Percentiles rank a stretch among this genome's conserved stretches.
Evolutionary conservation across 352 stramenopile genomes (phyloP).

Genomic region (Stephanocyclus meneghinianus): DNA sequence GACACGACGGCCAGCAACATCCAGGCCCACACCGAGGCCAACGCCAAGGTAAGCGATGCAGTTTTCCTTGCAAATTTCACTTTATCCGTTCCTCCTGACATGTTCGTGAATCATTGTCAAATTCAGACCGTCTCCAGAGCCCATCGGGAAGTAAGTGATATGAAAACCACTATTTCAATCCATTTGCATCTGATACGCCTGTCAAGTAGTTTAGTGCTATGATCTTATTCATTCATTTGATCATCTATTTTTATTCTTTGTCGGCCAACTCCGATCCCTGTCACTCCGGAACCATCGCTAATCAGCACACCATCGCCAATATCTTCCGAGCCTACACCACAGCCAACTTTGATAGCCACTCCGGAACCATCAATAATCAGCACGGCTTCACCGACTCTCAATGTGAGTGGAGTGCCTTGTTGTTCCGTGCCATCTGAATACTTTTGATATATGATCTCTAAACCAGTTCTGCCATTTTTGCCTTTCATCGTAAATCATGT

Average conservation of each 20-base stretch:
- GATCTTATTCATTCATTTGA: background rate
- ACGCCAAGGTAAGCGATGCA: background rate
- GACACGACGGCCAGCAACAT: background rate
- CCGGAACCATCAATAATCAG: background rate
- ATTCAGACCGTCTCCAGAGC: background rate
- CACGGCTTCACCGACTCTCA: background rate
- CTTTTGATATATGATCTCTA: background rate
- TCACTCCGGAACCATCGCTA: background rate
- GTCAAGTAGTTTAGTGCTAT: background rate
- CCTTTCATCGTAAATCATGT: background rate
- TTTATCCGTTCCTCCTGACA: background rate
- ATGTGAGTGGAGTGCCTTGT: background rate
- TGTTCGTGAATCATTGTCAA: background rate
- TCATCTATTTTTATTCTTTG: background rate
- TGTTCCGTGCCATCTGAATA: background rate
- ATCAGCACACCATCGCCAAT: background rate
- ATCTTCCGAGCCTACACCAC: background rate
- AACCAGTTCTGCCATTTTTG: background rate
- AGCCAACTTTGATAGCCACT: background rate
- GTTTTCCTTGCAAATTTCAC: background rate
- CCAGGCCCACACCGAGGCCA: background rate
- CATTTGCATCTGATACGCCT: background rate
- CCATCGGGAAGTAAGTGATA: background rate
- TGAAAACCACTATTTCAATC: background rate
- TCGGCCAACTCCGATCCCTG: background rate